A percentile compares a stretch with the other conserved stretches of the same genome.
Evolutionary conservation across 2,329 filamentous ascomycete species (phyloP).

Genomic region (Penicillium rolfsii): DNA sequence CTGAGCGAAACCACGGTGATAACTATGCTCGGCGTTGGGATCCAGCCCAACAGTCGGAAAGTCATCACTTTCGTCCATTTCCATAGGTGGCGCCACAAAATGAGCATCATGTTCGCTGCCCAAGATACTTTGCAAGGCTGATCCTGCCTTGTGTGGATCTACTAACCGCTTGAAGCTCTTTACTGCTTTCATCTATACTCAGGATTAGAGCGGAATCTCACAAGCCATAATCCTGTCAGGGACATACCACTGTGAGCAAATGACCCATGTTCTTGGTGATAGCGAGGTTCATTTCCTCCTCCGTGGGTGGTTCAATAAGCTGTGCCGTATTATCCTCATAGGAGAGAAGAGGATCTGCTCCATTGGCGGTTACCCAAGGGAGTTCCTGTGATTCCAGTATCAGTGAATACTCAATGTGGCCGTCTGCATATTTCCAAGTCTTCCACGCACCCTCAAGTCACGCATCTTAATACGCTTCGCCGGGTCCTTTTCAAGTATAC

Average conservation of each 20-base stretch:
- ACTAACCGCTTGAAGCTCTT: constrained; percentile 82
- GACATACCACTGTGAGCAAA: constrained; percentile 72
- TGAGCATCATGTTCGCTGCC: constrained; percentile 57
- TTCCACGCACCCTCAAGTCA: constrained; percentile 70
- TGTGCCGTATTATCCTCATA: constrained; percentile 84
- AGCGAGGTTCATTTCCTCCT: constrained; percentile 85
- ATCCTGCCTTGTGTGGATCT: constrained; percentile 55
- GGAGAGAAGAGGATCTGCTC: constrained; percentile 75
- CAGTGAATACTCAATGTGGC: constrained; percentile 8
- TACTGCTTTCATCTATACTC: constrained; percentile 80
- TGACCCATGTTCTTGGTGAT: constrained; percentile 90
- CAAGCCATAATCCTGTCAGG: not conserved
- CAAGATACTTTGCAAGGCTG: constrained; percentile 61
- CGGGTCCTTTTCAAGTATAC: constrained; percentile 82
- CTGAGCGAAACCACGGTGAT: constrained; percentile 45
- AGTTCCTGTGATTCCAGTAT: constrained; percentile 66
- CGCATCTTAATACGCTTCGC: constrained; percentile 79
- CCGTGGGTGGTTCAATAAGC: constrained; percentile 79
- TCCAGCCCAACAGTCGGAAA: constrained; percentile 30
- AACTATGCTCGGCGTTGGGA: constrained; percentile 19
- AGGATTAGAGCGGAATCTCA: not conserved
- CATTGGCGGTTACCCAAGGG: constrained; percentile 85
- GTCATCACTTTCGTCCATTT: constrained; percentile 50
- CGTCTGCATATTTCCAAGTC: constrained; percentile 10
- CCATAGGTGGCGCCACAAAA: constrained; percentile 61